A percentile compares a stretch with the other conserved stretches of the same genome.
These are phyloP conservation scores for Amanita inopinata DNA, from an alignment of 768 basidiomycete genomes.

Conservation along the genomic window DNA sequence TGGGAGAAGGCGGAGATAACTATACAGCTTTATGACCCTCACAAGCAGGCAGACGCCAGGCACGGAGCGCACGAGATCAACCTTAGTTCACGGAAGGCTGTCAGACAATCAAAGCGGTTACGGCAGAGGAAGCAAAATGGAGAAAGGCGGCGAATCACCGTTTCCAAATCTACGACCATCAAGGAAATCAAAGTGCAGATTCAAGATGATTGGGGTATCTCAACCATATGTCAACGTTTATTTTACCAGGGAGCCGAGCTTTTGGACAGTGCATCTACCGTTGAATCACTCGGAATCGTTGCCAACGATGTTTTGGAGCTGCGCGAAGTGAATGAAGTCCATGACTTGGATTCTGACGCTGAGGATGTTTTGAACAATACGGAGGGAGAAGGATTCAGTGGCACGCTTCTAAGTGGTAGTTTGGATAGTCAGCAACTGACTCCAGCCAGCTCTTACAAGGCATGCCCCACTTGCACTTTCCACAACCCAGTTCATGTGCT, in stretches of 20 bases:
- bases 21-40: conserved; percentile 31
- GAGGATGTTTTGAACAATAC: conserved; percentile 37
- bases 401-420: conserved; percentile 54
- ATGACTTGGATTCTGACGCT: conserved; percentile 42
- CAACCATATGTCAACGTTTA: conserved; percentile 69
- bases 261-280: conserved; percentile 47
- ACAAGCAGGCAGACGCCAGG: conserved; percentile 4
- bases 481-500: conserved; percentile 34
- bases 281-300: conserved; percentile 41
- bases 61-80: not conserved
- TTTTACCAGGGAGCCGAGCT: conserved; percentile 56
- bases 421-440: conserved; percentile 12
- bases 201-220: conserved; percentile 51
- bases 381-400: conserved; percentile 63
- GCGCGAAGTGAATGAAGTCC: conserved; percentile 49
- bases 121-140: conserved; percentile 44
- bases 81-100: conserved; percentile 29
- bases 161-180: conserved; percentile 58
- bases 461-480: conserved; percentile 52
- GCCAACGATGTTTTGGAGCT: conserved; percentile 61
- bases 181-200: conserved; percentile 77
- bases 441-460: conserved; percentile 22
- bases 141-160: conserved; percentile 39
- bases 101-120: conserved; percentile 64
- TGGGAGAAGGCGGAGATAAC: conserved; percentile 57